phyloP scores from a whole-genome alignment of 139 green algal genomes.

The Haematococcus sp. region DNA sequence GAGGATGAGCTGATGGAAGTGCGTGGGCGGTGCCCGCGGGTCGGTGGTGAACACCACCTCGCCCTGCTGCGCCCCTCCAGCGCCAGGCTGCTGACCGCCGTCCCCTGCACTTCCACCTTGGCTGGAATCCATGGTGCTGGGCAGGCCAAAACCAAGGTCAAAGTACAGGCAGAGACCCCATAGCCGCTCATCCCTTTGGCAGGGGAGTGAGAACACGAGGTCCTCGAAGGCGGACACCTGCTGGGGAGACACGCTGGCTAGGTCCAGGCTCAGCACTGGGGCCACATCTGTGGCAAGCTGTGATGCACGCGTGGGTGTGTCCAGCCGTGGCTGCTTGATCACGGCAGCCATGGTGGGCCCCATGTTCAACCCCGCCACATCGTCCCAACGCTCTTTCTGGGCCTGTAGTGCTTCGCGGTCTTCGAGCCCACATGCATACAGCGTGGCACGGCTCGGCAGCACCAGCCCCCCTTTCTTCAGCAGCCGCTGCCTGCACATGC shows the following conservation, averaged over 20 bases:
- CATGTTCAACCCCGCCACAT: neutral
- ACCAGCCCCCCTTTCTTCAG: neutral
- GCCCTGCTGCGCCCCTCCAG: neutral
- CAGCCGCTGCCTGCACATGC: neutral
- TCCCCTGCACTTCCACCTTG: neutral
- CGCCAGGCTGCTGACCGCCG: neutral
- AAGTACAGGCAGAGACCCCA: neutral
- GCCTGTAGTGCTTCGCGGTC: neutral
- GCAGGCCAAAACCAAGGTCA: neutral
- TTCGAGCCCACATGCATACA: conserved; percentile 8
- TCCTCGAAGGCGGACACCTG: too few relatives aligned
- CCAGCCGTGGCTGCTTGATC: neutral
- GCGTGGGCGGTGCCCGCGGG: neutral
- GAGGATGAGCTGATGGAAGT: conserved; percentile 2
- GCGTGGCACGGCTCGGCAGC: neutral
- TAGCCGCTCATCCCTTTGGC: neutral
- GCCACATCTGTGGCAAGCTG: neutral
- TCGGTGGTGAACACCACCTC: conserved; percentile 6
- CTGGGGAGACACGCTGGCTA: neutral
- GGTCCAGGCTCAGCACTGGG: neutral
- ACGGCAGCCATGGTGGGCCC: neutral
- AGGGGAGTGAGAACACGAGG: neutral
- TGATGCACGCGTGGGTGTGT: neutral
- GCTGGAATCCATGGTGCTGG: too few relatives aligned
- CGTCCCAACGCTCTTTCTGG: neutral